phyloP scores from a whole-genome alignment of 768 basidiomycete genomes.

The Rhizopogon vulgaris region DNA sequence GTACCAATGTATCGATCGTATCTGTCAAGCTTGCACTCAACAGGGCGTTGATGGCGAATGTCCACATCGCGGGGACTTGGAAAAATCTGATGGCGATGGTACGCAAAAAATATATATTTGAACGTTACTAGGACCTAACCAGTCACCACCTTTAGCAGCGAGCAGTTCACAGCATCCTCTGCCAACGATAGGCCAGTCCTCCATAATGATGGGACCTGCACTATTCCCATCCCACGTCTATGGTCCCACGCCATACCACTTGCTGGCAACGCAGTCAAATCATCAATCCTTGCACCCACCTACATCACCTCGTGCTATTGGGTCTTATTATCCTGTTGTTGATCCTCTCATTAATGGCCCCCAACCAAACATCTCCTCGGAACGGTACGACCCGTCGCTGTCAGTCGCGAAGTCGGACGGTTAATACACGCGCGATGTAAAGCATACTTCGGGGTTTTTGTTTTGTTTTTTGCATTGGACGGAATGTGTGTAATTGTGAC shows the following conservation, averaged over 20 bases:
- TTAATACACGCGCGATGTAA: neutral
- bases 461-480: neutral
- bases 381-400: slow-evolving; percentile 24
- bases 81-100: slow-evolving; percentile 22
- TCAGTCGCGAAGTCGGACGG: neutral
- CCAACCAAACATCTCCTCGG: slow-evolving; percentile 24
- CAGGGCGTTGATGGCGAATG: slow-evolving; percentile 43
- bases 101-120: neutral
- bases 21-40: slow-evolving; percentile 37
- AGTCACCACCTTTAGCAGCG: slow-evolving; percentile 2
- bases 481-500: neutral
- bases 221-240: slow-evolving; percentile 23
- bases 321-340: slow-evolving; percentile 34
- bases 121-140: slow-evolving; percentile 2
- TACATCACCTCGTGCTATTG: slow-evolving; percentile 19
- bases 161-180: slow-evolving; percentile 3
- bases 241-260: slow-evolving; percentile 23
- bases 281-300: slow-evolving; percentile 8
- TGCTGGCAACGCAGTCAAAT: slow-evolving; percentile 14
- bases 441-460: no score
- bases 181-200: slow-evolving; percentile 12
- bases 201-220: slow-evolving; percentile 8
- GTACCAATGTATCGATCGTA: slow-evolving; percentile 45
- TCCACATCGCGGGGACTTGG: slow-evolving; percentile 29
- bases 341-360: slow-evolving; percentile 30